These are phyloP conservation scores for Remersonia thermophila DNA, from an alignment of 2,329 filamentous ascomycete species.

Conservation along the genomic window DNA sequence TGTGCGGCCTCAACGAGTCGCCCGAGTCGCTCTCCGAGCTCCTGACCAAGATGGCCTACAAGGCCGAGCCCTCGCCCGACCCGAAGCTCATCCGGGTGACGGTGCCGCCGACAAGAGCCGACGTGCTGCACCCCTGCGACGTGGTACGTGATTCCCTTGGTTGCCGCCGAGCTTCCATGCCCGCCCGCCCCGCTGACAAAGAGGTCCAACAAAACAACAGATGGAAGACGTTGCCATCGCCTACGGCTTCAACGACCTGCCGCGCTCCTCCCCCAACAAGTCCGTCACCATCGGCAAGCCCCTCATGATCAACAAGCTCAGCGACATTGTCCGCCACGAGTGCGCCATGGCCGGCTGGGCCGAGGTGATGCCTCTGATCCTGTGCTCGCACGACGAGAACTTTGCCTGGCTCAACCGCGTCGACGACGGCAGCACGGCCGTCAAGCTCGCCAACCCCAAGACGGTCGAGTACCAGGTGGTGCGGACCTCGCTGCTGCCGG, in stretches of 20 bases:
- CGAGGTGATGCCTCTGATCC: constrained; percentile 89
- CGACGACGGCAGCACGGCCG: constrained; percentile 72
- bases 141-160: constrained; percentile 33
- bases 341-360: constrained; percentile 90
- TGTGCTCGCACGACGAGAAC: constrained; percentile 97
- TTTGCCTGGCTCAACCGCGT: constrained; percentile 87
- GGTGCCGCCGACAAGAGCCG: constrained; percentile 79
- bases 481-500: constrained; percentile 72
- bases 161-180: too few relatives aligned
- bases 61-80: constrained; percentile 60
- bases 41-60: constrained; percentile 78
- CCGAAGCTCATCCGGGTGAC: constrained; percentile 64
- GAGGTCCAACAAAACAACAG: constrained; percentile 11
- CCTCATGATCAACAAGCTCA: constrained; percentile 84
- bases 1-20: constrained; percentile 69
- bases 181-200: too few relatives aligned
- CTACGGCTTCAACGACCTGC: constrained; percentile 95
- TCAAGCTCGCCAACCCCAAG: constrained; percentile 85
- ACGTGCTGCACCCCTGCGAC: constrained; percentile 91
- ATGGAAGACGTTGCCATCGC: constrained; percentile 98
- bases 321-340: constrained; percentile 80
- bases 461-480: constrained; percentile 89
- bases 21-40: constrained; percentile 66
- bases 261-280: constrained; percentile 74
- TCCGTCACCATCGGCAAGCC: constrained; percentile 78